Evolutionary conservation across 495 filamentous ascomycete species (phyloP).

Genomic region (Aspergillus haitiensis): DNA sequence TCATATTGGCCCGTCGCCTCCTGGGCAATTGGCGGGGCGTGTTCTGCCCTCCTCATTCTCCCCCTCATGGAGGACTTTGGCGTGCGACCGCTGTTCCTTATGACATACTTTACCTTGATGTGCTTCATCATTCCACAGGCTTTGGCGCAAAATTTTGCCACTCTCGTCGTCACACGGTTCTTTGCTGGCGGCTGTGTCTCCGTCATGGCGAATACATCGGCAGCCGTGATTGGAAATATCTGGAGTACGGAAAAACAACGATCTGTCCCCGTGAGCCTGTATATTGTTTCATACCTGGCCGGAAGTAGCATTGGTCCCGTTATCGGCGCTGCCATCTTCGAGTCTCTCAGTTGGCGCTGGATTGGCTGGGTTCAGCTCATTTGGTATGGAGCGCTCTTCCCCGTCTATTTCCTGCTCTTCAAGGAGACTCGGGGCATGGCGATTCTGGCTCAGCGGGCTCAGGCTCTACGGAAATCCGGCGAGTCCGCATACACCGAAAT

Average conservation of each 20-base stretch:
- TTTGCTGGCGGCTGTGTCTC: constrained; percentile 37
- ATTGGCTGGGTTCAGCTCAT: constrained; percentile 52
- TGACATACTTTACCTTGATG: constrained; percentile 17
- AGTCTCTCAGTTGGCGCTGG: constrained; percentile 48
- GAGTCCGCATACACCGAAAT: constrained; percentile 36
- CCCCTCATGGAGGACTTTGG: constrained; percentile 57
- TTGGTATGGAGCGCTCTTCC: constrained; percentile 41
- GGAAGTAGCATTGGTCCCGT: constrained; percentile 51
- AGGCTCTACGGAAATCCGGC: constrained; percentile 31
- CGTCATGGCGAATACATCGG: constrained; percentile 47
- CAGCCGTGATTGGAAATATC: constrained; percentile 50
- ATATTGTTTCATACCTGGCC: constrained; percentile 42
- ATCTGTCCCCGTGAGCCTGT: constrained; percentile 50
- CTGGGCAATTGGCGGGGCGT: constrained; percentile 52
- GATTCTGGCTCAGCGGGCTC: constrained; percentile 40
- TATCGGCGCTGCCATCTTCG: constrained; percentile 43
- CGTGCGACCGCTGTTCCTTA: constrained; percentile 45
- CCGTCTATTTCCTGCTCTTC: constrained; percentile 42
- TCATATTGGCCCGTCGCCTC: constrained; percentile 53
- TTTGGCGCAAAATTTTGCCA: constrained; percentile 27
- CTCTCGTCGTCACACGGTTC: constrained; percentile 21
- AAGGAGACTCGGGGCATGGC: constrained; percentile 44
- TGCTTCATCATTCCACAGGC: constrained; percentile 28
- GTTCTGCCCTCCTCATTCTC: constrained; percentile 47
- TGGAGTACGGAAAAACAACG: constrained; percentile 42